Evolutionary conservation across 2,329 filamentous ascomycete species (phyloP), one percentile per base, ranked within the genome.

Genomic region (Aspergillus unguis): DNA sequence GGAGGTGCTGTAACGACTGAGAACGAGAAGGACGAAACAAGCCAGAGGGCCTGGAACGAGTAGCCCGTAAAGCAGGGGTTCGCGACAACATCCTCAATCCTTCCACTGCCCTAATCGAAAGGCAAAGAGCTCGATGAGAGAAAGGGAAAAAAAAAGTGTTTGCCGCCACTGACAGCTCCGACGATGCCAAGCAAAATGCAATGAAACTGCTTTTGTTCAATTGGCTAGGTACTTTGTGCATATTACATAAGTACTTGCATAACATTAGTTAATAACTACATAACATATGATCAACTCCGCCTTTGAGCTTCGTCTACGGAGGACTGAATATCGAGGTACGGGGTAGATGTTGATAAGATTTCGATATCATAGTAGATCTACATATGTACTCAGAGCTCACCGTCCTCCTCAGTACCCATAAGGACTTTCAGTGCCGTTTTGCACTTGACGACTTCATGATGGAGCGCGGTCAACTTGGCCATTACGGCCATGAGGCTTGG

Each of bases 401-500:
- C 71, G 51, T 74, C 71, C 32, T 75, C 77, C 40, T 81, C 80
- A 50, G 82, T 82, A 0, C 84, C 89, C 84, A 95, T 90, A 1
- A 96, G 87, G 10, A 87, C 84, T 26, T 83, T 82, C 58, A 96
- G 71, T 9, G 91, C 91, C 50, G 82, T 78, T 61, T 88, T 80
- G 58, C 86, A 85, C 57, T 88, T 77, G 52, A 79, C 77, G 23
- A 96, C 78, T 56, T 85, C 86, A 62, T 91, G 83, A 57, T 87
- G 85, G 52, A 96, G 73, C 4, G 88, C 90, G 29, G 81, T 84
- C 60, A 96, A 76, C 73, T 96, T 96, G 4, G 90, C 87, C 69
- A 89, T 86, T 32, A 94, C 78, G 33, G 88, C 87, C 68, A 96
- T 85, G 58, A 96, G 69, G 62, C 85, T 92, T 1, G 92, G 92